Conservation (phyloP, 805 yeast species). For the Starmera pachycereana region DNA sequence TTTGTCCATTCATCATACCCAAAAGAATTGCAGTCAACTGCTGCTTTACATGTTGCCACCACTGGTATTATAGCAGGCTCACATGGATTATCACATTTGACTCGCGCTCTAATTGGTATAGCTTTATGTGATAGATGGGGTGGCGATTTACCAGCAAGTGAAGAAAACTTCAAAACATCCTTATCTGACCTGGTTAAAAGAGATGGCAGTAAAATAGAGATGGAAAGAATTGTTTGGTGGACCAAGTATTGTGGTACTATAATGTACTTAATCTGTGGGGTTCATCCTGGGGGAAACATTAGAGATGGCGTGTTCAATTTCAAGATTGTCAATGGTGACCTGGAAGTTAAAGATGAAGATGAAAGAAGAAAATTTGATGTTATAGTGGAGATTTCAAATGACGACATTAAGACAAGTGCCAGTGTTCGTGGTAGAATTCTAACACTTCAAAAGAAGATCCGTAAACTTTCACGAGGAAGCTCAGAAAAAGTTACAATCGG, state of each 20-base stretch:
- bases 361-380: conserved; percentile 28
- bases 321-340: conserved; percentile 23
- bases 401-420: conserved; percentile 48
- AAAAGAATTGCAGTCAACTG: conserved; percentile 65
- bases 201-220: conserved; percentile 30
- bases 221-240: conserved; percentile 55
- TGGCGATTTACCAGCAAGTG: conserved; percentile 55
- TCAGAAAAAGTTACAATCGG: conserved; percentile 41
- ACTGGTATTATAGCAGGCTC: conserved; percentile 69
- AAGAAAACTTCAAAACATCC: conserved; percentile 33
- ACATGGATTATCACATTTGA: conserved; percentile 65
- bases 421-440: conserved; percentile 49
- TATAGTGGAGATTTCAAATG: conserved; percentile 35
- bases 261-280: conserved; percentile 72
- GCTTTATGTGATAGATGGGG: conserved; percentile 80
- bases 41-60: conserved; percentile 62
- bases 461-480: conserved; percentile 41
- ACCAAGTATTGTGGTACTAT: conserved; percentile 61
- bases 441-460: conserved; percentile 48
- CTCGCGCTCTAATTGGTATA: conserved; percentile 60
- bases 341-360: conserved; percentile 19
- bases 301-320: conserved; percentile 47
- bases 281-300: conserved; percentile 73
- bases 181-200: conserved; percentile 40
- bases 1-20: conserved; percentile 73